Evolutionary conservation across 2,329 filamentous ascomycete species (phyloP).

Genomic region (Seiridium cupressi): DNA sequence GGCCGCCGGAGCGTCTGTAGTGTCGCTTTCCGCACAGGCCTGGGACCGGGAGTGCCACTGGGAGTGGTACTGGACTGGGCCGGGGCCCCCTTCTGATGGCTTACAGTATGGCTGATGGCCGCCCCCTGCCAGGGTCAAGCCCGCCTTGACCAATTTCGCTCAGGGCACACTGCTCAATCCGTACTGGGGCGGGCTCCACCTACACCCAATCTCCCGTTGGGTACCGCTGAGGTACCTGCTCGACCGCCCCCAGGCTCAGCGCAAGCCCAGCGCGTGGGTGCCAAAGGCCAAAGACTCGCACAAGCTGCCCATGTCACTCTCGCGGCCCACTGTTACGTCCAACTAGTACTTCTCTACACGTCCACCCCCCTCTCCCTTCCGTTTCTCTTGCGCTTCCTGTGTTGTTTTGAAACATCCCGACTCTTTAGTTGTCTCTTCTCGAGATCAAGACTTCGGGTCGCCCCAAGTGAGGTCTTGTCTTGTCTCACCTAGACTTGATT

Average conservation of each 20-base stretch:
- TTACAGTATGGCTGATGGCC: background rate
- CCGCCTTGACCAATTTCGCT: constrained; percentile 21
- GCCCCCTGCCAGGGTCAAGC: constrained; percentile 4
- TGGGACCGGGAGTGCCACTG: background rate
- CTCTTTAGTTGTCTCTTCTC: constrained; percentile 27
- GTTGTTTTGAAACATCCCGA: constrained; percentile 29
- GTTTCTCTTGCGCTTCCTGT: constrained; percentile 26
- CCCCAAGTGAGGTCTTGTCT: constrained; percentile 24
- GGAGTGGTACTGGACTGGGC: no score
- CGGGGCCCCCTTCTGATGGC: background rate
- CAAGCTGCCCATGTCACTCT: background rate
- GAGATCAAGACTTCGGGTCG: constrained; percentile 22
- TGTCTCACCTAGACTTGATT: constrained; percentile 29
- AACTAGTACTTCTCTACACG: constrained; percentile 29
- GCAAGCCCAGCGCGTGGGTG: constrained; percentile 13
- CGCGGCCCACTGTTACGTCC: constrained; percentile 19
- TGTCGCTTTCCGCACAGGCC: background rate
- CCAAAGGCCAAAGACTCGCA: background rate
- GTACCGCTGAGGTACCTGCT: constrained; percentile 27
- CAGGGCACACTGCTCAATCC: constrained; percentile 16
- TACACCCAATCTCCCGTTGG: constrained; percentile 24
- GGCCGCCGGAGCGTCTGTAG: background rate
- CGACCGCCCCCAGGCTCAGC: constrained; percentile 6
- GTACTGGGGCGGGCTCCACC: constrained; percentile 11
- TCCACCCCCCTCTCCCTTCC: constrained; percentile 30